Percentiles rank a stretch among this genome's conserved stretches.
Conservation (phyloP, 169 alveolate genomes). For the Cryptosporidium ubiquitum region DNA sequence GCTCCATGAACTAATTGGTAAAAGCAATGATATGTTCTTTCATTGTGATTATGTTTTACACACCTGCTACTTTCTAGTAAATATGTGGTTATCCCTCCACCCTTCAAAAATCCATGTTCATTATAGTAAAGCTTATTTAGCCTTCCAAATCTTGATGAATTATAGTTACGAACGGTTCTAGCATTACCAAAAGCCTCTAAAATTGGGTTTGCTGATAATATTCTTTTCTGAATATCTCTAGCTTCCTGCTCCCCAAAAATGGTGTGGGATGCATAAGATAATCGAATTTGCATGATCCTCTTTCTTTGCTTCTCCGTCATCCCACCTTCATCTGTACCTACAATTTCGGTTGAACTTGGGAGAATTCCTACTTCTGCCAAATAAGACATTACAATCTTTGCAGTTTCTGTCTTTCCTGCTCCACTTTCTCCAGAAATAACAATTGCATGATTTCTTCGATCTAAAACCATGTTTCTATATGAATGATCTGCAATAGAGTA, state of each 20-base stretch:
- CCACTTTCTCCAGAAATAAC: conserved; percentile 93
- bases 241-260: conserved; percentile 75
- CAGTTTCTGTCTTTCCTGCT: conserved; percentile 94
- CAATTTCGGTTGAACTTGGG: conserved; percentile 8
- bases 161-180: conserved; percentile 90
- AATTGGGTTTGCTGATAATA: conserved; percentile 89
- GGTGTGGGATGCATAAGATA: conserved; percentile 77
- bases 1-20: conserved; percentile 83
- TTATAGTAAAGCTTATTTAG: conserved; percentile 81
- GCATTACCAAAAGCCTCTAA: conserved; percentile 94
- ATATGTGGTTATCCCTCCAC: conserved; percentile 86
- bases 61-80: conserved; percentile 90
- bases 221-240: conserved; percentile 76
- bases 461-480: conserved; percentile 76
- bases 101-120: conserved; percentile 82
- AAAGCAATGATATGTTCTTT: conserved; percentile 90
- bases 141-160: conserved; percentile 92
- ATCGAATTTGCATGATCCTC: conserved; percentile 68
- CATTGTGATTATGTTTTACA: conserved; percentile 83
- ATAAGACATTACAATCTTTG: conserved; percentile 84
- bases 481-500: conserved; percentile 78
- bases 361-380: conserved; percentile 70
- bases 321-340: neutral
- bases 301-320: conserved; percentile 63
- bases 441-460: conserved; percentile 83